Evolutionary conservation across 805 yeast genomes (phyloP).

Genomic region (Candida multigemmis): DNA sequence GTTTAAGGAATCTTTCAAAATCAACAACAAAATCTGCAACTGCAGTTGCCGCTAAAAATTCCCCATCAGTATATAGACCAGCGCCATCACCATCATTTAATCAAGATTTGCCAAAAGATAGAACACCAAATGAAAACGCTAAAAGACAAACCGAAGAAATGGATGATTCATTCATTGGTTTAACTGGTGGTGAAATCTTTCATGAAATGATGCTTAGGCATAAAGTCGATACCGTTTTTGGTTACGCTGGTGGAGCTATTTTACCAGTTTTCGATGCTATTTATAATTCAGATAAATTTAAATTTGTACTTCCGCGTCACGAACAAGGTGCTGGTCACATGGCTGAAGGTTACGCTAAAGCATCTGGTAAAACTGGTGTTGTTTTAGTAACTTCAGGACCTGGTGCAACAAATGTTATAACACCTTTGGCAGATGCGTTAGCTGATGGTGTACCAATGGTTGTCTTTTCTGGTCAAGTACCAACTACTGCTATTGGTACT

Average conservation of each 20-base stretch:
- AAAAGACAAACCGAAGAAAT: constrained; percentile 19
- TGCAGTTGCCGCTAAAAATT: constrained; percentile 14
- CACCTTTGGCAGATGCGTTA: constrained; percentile 97
- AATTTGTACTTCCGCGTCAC: constrained; percentile 88
- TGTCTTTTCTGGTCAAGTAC: constrained; percentile 96
- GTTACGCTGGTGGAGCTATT: constrained; percentile 99
- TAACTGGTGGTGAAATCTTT: constrained; percentile 97
- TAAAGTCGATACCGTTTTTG: constrained; percentile 90
- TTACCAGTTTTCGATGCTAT: constrained; percentile 97
- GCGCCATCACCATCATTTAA: constrained; percentile 47
- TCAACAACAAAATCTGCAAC: constrained; percentile 21
- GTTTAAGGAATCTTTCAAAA: too few species aligned
- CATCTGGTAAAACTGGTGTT: constrained; percentile 93
- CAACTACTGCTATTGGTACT: constrained; percentile 92
- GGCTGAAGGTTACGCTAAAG: constrained; percentile 99
- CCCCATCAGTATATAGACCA: constrained; percentile 23
- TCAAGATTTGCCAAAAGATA: constrained; percentile 9
- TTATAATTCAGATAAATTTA: constrained; percentile 80
- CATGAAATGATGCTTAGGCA: constrained; percentile 98
- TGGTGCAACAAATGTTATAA: constrained; percentile 95
- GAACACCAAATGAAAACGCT: not conserved
- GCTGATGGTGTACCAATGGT: constrained; percentile 97
- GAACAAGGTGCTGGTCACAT: constrained; percentile 99
- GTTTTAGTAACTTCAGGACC: constrained; percentile 99
- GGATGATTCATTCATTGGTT: constrained; percentile 88